Percentiles rank a stretch among this genome's conserved stretches.
These are phyloP conservation scores for Kazachstania kunashirensis DNA, from an alignment of 805 yeast genomes.

Conservation along the genomic window DNA sequence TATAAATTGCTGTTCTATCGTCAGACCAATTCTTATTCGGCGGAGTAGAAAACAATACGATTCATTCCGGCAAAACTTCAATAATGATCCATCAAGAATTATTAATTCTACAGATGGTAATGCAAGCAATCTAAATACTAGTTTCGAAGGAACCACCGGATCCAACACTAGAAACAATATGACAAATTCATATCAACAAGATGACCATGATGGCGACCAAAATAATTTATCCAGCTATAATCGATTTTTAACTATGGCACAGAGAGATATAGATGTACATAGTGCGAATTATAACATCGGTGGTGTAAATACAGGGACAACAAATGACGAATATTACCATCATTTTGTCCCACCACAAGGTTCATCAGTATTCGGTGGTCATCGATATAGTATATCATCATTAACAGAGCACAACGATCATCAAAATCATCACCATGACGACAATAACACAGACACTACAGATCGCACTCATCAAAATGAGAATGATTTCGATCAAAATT, in stretches of 20 bases:
- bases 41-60: conserved; percentile 11
- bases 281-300: conserved; percentile 1
- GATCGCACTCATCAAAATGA: too few species aligned
- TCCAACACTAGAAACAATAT: background rate
- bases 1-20: conserved; percentile 19
- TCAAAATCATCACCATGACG: background rate
- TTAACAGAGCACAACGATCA: background rate
- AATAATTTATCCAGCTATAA: background rate
- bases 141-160: too few species aligned
- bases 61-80: conserved; percentile 2
- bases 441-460: background rate
- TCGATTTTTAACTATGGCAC: background rate
- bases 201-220: background rate
- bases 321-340: background rate
- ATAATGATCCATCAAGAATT: background rate
- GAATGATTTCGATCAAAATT: background rate
- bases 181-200: background rate
- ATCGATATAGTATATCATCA: background rate
- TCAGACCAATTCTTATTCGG: conserved; percentile 17
- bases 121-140: too few species aligned
- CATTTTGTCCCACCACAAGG: too few species aligned
- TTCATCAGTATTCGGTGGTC: background rate
- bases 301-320: background rate
- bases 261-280: background rate
- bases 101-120: background rate